phyloP scores from a whole-genome alignment of 225 moss, liverwort and hornwort species.

The Takakia lepidozioides region DNA sequence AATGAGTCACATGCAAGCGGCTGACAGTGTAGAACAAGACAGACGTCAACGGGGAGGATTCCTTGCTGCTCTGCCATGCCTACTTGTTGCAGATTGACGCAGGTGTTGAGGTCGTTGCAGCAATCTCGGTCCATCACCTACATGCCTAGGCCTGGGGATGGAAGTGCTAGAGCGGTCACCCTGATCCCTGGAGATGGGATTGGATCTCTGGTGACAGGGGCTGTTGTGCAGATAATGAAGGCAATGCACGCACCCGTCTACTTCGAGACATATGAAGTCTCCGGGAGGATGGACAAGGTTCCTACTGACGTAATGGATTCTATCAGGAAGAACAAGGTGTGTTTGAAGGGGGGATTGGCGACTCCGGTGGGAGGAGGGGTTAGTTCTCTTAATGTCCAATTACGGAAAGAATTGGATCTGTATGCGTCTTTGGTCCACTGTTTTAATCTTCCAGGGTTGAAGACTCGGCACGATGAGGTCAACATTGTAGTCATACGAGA shows the following conservation, averaged over 20 bases:
- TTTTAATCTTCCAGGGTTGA: conserved; percentile 87
- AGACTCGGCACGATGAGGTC: conserved; percentile 92
- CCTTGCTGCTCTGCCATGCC: too few relatives aligned
- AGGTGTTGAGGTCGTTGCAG: conserved; percentile 9
- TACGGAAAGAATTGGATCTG: conserved; percentile 96
- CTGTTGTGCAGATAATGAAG: conserved; percentile 89
- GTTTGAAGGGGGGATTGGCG: conserved; percentile 86
- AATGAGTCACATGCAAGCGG: too few relatives aligned
- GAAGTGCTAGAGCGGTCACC: conserved; percentile 80
- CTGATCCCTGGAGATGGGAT: conserved; percentile 91
- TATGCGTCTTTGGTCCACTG: conserved; percentile 97
- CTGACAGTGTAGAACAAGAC: too few relatives aligned
- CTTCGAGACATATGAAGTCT: conserved; percentile 90
- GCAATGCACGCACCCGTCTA: conserved; percentile 97
- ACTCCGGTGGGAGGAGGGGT: conserved; percentile 97
- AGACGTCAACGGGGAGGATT: too few relatives aligned
- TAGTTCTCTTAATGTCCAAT: conserved; percentile 94
- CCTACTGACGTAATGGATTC: conserved; percentile 81
- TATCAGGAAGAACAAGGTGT: conserved; percentile 89
- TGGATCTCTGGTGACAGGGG: conserved; percentile 91
- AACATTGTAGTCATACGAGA: conserved; percentile 99
- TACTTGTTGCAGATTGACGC: too few relatives aligned
- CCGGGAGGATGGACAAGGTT: conserved; percentile 86
- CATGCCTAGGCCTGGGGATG: conserved; percentile 97
- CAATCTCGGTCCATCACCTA: conserved; percentile 63